Base-by-base conservation (phyloP, 345 rosid species). In the Citrus unshiu region DNA sequence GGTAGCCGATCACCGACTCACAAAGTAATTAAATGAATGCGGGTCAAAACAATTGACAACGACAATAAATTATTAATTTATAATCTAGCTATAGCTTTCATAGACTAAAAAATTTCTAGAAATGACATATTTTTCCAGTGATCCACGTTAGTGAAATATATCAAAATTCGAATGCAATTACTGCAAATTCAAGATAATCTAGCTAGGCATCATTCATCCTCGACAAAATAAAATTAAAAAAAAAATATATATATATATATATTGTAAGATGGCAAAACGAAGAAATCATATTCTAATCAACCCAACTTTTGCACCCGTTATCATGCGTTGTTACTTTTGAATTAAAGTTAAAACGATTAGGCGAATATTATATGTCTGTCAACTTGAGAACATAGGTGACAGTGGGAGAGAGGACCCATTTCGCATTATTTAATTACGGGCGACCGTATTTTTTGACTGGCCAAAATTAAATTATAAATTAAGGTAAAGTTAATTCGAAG, bases 381-480 rank as follows among this genome's bases (percentile, higher is more conserved):
- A 18, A 35, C 70, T 9, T 12, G 27, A 70, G 29, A 19, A 51
- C 32, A 4, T 3, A 54, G 58, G 6, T n/a, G 69, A 69, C 9
- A 51, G 49, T 65, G 35, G 83, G 68, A 77, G 82, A 66, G 72
- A 64, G 73, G 72, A 68, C 63, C 81, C 80, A 65, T 54, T 46
- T 59, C 39, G 49, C 86, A 70, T 71, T 77, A 82, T 60, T 65
- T 74, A 78, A 82, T 60, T 66, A 57, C 81, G 27, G 79, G 84
- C 12, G 22, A 59, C 39, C 32, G 46, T 30, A 68, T 8, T 70
- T 60, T 40, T 34, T 13, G 51, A 22, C 22, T 18, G 30, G 68
- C 39, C 18, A 5, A 73, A 59, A 37, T 24, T 32, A 40, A 63
- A 60, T n/a, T 13, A 59, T 24, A 12, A 39, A 9, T 12, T 0